A percentile compares a stretch with the other conserved stretches of the same genome.
phyloP scores from a whole-genome alignment of 768 basidiomycete species.

The Tylopilus plumbeoviolaceoides region DNA sequence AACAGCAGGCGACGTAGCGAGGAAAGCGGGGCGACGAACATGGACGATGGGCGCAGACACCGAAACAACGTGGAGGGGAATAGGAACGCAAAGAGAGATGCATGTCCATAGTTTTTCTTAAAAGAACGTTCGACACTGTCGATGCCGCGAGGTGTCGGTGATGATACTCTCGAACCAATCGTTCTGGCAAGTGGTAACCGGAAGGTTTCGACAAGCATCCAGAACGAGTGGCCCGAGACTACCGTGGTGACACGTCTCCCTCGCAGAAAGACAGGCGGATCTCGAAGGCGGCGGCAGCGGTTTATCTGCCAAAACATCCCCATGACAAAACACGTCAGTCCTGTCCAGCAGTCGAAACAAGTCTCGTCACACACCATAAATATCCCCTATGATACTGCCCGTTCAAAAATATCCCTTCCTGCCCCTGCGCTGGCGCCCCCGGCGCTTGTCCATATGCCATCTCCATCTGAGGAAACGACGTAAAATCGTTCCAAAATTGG shows the following conservation, averaged over 20 bases:
- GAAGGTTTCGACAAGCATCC: too few relatives aligned
- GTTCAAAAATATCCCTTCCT: slow-evolving; percentile 21
- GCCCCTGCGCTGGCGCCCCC: slow-evolving; percentile 11
- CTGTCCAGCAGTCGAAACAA: not conserved
- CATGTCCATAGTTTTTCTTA: not conserved
- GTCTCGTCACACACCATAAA: slow-evolving; percentile 26
- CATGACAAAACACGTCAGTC: slow-evolving; percentile 1
- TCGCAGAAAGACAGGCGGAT: not conserved
- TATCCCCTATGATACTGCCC: slow-evolving; percentile 22
- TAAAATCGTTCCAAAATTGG: slow-evolving; percentile 56
- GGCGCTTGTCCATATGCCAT: slow-evolving; percentile 32
- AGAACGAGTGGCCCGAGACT: not conserved
- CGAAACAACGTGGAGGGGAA: too few relatives aligned
- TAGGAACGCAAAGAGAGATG: too few relatives aligned
- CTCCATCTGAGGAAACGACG: slow-evolving; percentile 47
- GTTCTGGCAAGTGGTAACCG: too few relatives aligned
- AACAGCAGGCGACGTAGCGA: not conserved
- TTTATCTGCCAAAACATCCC: slow-evolving; percentile 5
- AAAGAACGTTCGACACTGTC: not conserved
- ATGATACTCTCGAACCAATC: too few relatives aligned
- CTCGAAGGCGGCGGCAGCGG: slow-evolving; percentile 7
- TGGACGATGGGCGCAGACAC: not conserved
- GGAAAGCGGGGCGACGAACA: not conserved
- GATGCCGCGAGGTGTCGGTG: too few relatives aligned
- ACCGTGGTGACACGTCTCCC: not conserved